Evolutionary conservation across 2,329 filamentous ascomycete genomes (phyloP), one percentile per base, ranked within the genome.

Genomic region (Berkeleyomyces rouxiae): DNA sequence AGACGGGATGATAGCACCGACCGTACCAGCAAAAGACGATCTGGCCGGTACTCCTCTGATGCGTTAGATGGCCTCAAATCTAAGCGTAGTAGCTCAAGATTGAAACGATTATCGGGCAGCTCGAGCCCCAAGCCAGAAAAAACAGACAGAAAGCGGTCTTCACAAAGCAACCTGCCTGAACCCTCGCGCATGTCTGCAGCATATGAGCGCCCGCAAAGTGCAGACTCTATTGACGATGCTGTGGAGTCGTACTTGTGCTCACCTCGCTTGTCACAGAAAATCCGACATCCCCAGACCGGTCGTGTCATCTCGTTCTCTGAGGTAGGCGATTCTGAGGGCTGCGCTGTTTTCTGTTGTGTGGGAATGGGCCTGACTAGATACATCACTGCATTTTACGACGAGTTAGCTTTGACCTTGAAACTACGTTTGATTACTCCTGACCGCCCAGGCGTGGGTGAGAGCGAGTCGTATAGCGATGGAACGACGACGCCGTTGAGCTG

Each of bases 301-400:
- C 84, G 93, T 13, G 79, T 87, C 2, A 96, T 99, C 67, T 95
- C 90, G 0, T 99, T 96, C 70, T 97, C 92, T 0, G 93, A 99
- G 72, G 93, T 99, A 2, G 93, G 93, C 11, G 91, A 97, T 71
- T 85, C 91, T 0, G 83, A 92, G 51, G 93, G 93, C 1, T 92
- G 87, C 67, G 92, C 90, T 2, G 89, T 99, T 1, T 91, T 99
- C 68, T 95, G 93, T 71, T 99, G 93, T 69, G 90, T 99, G 2
- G 93, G 93, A 23, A 99, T 99, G 93, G 93, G 93, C 0, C 74
- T 99, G 69, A 99, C 93, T 9, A 83, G 93, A 73, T 99, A 93
- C 71, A 88, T 99, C 65, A 96, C 90, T 65, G 90, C 91, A 0
- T 99, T 99, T 71, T 99, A 97, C 70, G 93, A 99, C 71, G 93